Base-by-base conservation (phyloP, 208 protist species). In the Angomonas ambiguus region DNA sequence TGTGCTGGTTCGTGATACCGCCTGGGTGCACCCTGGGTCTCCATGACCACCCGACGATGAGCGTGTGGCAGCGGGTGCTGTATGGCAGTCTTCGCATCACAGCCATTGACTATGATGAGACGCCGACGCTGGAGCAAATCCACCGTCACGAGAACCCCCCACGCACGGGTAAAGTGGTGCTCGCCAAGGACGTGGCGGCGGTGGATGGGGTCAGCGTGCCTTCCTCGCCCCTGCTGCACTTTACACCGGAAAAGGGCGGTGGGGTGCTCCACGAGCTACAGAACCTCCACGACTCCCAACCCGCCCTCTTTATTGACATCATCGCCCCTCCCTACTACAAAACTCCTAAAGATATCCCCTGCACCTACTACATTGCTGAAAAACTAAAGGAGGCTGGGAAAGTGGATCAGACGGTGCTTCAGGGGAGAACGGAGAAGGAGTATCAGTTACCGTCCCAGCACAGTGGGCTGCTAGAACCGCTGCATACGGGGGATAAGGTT, bases 1-100 rank as follows among this genome's bases (percentile, higher is more conserved):
- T 88, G 58, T 85, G 75, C 61, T 93, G 83, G 87, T 93, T 93
- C 67, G 79, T 91, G 1, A 42, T 93, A 1, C 83, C 87, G 0
- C 87, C 87, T 0, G 72, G 76, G 2, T 32, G 65, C 1, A 64
- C 62, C 22, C 69, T 93, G 38, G 77, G 83, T 2, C 71, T 93
- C 38, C 84, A 93, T 58, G 84, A 93, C 58, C 84, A 93, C 68
- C 79, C 74, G n/a, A 72, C 64, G 25, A 92, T 92, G 86, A 53
- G 28, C 5, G 86, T 88, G 59, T 82, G 74, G 79, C 83, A 89
- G 66, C 83, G 87, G 18, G 74, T 85, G 0, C 70, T 88, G 61
- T 80, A 77, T 65, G 83, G 87, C 13, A 63, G 64, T 0, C 51
- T 93, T 38, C 72, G 76, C 32, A 58, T 93, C 24, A 82, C 67